Evolutionary conservation across 441 rosid species (phyloP).

Genomic region (Gossypium gossypioides): DNA sequence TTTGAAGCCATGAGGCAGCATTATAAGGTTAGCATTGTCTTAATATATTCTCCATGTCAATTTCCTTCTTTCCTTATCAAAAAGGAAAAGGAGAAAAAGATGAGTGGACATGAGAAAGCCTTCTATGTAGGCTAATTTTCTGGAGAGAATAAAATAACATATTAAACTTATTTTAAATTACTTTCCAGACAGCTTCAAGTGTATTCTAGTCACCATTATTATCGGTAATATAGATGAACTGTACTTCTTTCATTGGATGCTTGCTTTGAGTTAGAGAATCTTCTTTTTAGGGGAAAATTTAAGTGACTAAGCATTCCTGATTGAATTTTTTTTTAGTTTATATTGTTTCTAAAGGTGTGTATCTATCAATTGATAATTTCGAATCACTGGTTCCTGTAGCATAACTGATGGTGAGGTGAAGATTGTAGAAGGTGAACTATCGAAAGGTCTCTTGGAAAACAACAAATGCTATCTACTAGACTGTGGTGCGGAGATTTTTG

Average conservation of each 20-base stretch:
- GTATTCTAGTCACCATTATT: neutral
- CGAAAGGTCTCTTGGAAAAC: conserved; percentile 79
- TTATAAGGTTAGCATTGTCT: conserved; percentile 4
- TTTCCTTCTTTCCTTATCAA: neutral
- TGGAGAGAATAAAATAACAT: neutral
- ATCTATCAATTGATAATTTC: conserved; percentile 22
- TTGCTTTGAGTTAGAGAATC: neutral
- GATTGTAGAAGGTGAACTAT: conserved; percentile 67
- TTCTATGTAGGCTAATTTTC: neutral
- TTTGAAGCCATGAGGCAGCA: neutral
- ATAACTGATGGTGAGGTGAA: conserved; percentile 54
- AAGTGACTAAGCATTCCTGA: neutral
- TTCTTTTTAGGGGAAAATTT: neutral
- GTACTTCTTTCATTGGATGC: neutral
- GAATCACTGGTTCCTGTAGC: conserved; percentile 31
- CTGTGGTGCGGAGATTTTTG: conserved; percentile 76
- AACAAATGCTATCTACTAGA: conserved; percentile 78
- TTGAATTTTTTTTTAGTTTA: neutral
- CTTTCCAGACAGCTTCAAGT: neutral
- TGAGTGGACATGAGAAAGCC: neutral
- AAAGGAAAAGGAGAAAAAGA: conserved; percentile 3
- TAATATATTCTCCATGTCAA: neutral
- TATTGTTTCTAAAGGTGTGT: neutral
- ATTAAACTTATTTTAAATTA: neutral
- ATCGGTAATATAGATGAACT: neutral